phyloP scores from a whole-genome alignment of 2,329 filamentous ascomycete genomes.

The Metarhizium robertsii region DNA sequence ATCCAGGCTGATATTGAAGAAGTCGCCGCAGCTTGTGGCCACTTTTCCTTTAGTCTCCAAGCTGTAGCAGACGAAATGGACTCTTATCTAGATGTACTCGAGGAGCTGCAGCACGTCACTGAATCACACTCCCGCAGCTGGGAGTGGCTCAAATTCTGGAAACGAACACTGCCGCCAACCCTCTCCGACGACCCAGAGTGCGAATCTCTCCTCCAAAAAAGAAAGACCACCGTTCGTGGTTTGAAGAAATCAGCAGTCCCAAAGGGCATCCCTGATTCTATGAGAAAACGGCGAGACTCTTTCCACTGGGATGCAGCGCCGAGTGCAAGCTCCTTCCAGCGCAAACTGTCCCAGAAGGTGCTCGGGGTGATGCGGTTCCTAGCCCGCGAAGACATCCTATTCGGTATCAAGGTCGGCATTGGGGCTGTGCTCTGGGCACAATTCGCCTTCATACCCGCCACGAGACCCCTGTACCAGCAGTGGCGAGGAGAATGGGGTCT shows the following conservation, averaged over 20 bases:
- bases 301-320: constrained; percentile 48
- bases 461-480: constrained; percentile 69
- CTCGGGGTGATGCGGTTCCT: constrained; percentile 38
- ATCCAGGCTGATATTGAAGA: constrained; percentile 93
- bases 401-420: constrained; percentile 86
- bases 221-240: constrained; percentile 27
- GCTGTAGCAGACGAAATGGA: constrained; percentile 88
- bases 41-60: constrained; percentile 87
- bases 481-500: constrained; percentile 98
- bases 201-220: constrained; percentile 29
- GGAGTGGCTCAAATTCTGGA: constrained; percentile 84
- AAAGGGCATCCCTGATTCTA: constrained; percentile 44
- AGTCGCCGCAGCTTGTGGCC: constrained; percentile 92
- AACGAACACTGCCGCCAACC: background rate
- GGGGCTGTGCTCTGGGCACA: constrained; percentile 84
- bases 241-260: constrained; percentile 45
- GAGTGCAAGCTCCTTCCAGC: constrained; percentile 32
- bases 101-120: constrained; percentile 69
- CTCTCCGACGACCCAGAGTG: constrained; percentile 30
- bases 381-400: constrained; percentile 51
- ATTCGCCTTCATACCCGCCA: constrained; percentile 73
- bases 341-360: constrained; percentile 34
- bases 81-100: constrained; percentile 71
- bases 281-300: constrained; percentile 42
- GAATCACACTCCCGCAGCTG: constrained; percentile 58